Conservation (phyloP, 148 eudicot species). For the Pouteria glomerata region DNA sequence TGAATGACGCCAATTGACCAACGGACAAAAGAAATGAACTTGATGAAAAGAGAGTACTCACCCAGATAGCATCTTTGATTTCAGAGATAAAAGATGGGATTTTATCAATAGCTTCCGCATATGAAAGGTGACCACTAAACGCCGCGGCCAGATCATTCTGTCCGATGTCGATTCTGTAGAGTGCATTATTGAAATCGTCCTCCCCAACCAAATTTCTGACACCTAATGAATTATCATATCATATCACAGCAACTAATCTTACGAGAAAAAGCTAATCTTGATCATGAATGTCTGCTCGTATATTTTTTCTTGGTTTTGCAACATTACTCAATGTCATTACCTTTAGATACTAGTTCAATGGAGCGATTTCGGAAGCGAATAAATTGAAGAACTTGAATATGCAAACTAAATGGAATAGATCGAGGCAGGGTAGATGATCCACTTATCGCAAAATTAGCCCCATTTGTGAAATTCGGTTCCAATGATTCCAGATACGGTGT, state of each 20-base stretch:
- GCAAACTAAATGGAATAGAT: constrained; percentile 26
- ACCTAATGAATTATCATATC: too few species aligned
- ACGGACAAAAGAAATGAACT: not conserved
- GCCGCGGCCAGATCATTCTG: too few species aligned
- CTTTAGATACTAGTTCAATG: constrained; percentile 22
- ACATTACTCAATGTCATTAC: not conserved
- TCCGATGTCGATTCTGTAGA: too few species aligned
- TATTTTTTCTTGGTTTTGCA: not conserved
- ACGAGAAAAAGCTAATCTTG: too few species aligned
- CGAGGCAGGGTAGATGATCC: constrained; percentile 36
- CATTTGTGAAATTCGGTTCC: constrained; percentile 34
- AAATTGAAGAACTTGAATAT: constrained; percentile 35
- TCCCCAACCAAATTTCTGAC: too few species aligned
- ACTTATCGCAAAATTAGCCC: constrained; percentile 43
- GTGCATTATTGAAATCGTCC: too few species aligned
- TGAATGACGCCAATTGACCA: not conserved
- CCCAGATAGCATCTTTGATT: too few species aligned
- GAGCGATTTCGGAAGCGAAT: constrained; percentile 34
- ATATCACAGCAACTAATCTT: too few species aligned
- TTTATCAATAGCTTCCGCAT: too few species aligned
- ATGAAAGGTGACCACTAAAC: too few species aligned
- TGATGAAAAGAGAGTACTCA: not conserved
- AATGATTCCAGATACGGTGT: constrained; percentile 43
- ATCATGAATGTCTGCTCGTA: not conserved
- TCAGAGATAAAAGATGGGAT: too few species aligned